Base-by-base conservation (phyloP, 2,329 filamentous ascomycete species). In the Aspergillus pseudoterreus region DNA sequence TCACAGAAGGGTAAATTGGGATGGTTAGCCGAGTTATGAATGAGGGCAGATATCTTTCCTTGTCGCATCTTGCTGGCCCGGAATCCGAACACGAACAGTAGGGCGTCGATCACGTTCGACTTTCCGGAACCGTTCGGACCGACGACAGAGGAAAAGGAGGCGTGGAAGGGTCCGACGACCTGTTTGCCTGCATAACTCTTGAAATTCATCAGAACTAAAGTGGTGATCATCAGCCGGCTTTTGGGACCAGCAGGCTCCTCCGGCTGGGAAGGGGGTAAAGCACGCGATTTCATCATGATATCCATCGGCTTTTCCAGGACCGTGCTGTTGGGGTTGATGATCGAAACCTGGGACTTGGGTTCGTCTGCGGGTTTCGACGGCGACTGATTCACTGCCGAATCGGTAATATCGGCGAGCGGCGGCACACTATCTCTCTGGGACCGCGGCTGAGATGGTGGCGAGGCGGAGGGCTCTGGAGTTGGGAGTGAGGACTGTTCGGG, bases 41-140 rank as follows among this genome's bases (percentile, higher is more conserved):
- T 99, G 45, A 99, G 77, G 4, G 94, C 94, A 1, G 94, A 99
- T 44, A 99, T 91, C 75, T 99, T 99, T 65, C 94, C 94, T 71
- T 99, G 94, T 65, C 94, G 83, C 94, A 99, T 99, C 75, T 99
- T 99, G 79, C 92, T 97, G 39, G 94, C 94, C 54, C 94, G 86
- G 76, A 99, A 99, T 49, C 95, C 94, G 67, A 99, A 99, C n/a
- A 99, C 94, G 65, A 99, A 99, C 1, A 99, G 82, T 24, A 99
- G 77, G 2, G 94, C 96, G 72, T 99, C 94, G 67, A 99, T 99
- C 56, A 99, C 95, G 63, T 99, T 99, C 19, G 94, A 97, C 71
- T 99, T 99, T 53, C 94, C 94, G 9, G 94, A 99, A 55, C 94
- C 94, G 69, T 99, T 99, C 45, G 95, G 94, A 0, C 94, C 95